phyloP scores from a whole-genome alignment of 352 stramenopile species.

The Phytopythium delawarense region DNA sequence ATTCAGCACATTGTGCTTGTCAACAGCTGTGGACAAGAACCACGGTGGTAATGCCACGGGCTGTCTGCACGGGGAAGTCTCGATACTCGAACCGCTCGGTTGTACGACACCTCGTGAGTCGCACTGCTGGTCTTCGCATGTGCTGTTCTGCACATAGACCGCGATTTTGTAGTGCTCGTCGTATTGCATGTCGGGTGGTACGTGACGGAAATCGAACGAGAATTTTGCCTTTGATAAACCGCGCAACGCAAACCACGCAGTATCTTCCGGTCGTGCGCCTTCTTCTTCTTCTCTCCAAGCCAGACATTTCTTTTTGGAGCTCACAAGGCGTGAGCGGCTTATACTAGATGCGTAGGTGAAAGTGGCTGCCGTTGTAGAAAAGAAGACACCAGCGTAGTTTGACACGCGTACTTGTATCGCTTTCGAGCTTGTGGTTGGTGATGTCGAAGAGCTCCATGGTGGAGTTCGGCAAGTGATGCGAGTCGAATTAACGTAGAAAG shows the following conservation, averaged over 20 bases:
- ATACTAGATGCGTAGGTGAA: slow-evolving; percentile 37
- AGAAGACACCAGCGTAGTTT: slow-evolving; percentile 71
- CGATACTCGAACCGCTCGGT: slow-evolving; percentile 56
- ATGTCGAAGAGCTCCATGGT: slow-evolving; percentile 31
- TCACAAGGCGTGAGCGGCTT: slow-evolving; percentile 31
- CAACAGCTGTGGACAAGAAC: slow-evolving; percentile 87
- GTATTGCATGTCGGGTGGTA: slow-evolving; percentile 91
- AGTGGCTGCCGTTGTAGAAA: slow-evolving; percentile 50
- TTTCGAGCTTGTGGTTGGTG: slow-evolving; percentile 9
- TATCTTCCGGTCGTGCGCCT: slow-evolving; percentile 67
- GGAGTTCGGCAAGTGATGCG: slow-evolving; percentile 77
- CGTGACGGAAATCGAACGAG: slow-evolving; percentile 92
- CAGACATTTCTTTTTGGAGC: slow-evolving; percentile 36
- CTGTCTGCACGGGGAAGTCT: slow-evolving; percentile 90
- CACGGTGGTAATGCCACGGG: slow-evolving; percentile 88
- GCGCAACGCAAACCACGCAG: slow-evolving; percentile 91
- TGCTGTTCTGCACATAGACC: slow-evolving; percentile 93
- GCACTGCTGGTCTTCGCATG: slow-evolving; percentile 88
- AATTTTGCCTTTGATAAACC: slow-evolving; percentile 92
- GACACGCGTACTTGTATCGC: slow-evolving; percentile 61
- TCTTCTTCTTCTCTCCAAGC: slow-evolving; percentile 57
- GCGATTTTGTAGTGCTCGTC: slow-evolving; percentile 95
- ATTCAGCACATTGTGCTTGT: slow-evolving; percentile 94
- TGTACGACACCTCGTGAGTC: slow-evolving; percentile 47
- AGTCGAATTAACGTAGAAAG: slow-evolving; percentile 80